Evolutionary conservation across 352 stramenopile species (phyloP).

Genomic region (Phytophthora ramorum): DNA sequence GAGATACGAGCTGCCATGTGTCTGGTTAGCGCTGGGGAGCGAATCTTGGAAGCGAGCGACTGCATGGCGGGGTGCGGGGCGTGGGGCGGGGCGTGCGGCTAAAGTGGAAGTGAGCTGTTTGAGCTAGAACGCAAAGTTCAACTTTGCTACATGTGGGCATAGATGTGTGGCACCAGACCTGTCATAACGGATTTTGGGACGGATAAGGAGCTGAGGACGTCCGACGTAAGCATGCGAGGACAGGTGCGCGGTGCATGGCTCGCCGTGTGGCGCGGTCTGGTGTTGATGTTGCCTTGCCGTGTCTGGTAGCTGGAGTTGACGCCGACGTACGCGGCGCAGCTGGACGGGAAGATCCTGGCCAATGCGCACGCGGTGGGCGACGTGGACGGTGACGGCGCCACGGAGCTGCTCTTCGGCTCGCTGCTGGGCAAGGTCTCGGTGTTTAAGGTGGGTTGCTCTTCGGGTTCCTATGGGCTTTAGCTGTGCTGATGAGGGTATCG

Average conservation of each 20-base stretch:
- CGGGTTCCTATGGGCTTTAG: neutral
- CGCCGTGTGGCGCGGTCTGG: neutral
- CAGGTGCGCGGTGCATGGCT: slow-evolving; percentile 22
- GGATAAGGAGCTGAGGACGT: no score
- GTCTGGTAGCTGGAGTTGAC: slow-evolving; percentile 65
- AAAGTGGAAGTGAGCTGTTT: slow-evolving; percentile 26
- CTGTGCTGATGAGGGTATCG: neutral
- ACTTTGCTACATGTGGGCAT: neutral
- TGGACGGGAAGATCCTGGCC: slow-evolving; percentile 73
- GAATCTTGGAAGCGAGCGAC: slow-evolving; percentile 25
- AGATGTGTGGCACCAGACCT: neutral
- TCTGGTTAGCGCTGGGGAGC: neutral
- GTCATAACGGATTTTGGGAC: neutral
- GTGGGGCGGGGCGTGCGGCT: slow-evolving; percentile 2
- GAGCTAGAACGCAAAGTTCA: slow-evolving; percentile 11
- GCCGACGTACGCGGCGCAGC: slow-evolving; percentile 60
- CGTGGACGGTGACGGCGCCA: slow-evolving; percentile 67
- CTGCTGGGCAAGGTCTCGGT: slow-evolving; percentile 66
- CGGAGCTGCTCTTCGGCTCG: slow-evolving; percentile 75
- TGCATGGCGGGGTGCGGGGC: slow-evolving; percentile 9
- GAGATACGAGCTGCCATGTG: neutral
- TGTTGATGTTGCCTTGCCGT: slow-evolving; percentile 8
- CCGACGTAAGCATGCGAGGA: slow-evolving; percentile 35
- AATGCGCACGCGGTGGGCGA: slow-evolving; percentile 75
- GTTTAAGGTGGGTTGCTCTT: slow-evolving; percentile 59